Conservation (phyloP, 805 yeast species). For the Candida chilensis region DNA sequence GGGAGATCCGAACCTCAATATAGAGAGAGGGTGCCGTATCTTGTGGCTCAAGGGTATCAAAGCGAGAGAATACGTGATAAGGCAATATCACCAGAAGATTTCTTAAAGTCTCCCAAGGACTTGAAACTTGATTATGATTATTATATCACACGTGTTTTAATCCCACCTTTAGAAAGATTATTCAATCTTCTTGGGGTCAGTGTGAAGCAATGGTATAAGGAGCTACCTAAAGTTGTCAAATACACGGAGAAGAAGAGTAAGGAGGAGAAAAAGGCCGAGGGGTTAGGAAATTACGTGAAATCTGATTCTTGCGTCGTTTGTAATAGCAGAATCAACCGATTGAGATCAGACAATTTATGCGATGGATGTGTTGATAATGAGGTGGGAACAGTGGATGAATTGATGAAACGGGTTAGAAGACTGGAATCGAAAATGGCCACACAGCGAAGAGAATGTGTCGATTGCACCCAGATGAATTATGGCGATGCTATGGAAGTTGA, state of each 20-base stretch:
- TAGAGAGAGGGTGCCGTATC: constrained; percentile 79
- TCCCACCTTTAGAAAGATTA: constrained; percentile 85
- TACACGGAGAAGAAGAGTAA: too few species aligned
- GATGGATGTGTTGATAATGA: neutral
- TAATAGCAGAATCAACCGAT: neutral
- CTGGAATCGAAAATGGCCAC: neutral
- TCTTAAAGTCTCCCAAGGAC: constrained; percentile 30
- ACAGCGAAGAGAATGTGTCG: neutral
- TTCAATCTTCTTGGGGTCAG: constrained; percentile 81
- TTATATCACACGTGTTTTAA: constrained; percentile 72
- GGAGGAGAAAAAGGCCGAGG: too few species aligned
- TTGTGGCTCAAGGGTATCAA: constrained; percentile 50
- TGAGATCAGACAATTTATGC: neutral
- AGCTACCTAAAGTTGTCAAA: too few species aligned
- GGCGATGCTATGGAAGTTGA: neutral
- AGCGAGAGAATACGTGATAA: constrained; percentile 67
- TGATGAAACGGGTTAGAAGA: neutral
- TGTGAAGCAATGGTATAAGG: constrained; percentile 65
- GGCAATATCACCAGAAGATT: constrained; percentile 70
- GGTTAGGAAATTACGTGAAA: too few species aligned
- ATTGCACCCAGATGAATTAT: neutral
- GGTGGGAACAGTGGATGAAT: neutral
- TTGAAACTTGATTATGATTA: constrained; percentile 69
- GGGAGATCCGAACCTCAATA: constrained; percentile 78
- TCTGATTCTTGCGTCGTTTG: neutral